A percentile compares a stretch with the other conserved stretches of the same genome.
Conservation (phyloP, 2,329 filamentous ascomycete genomes). For the Amauroascus verrucosus region DNA sequence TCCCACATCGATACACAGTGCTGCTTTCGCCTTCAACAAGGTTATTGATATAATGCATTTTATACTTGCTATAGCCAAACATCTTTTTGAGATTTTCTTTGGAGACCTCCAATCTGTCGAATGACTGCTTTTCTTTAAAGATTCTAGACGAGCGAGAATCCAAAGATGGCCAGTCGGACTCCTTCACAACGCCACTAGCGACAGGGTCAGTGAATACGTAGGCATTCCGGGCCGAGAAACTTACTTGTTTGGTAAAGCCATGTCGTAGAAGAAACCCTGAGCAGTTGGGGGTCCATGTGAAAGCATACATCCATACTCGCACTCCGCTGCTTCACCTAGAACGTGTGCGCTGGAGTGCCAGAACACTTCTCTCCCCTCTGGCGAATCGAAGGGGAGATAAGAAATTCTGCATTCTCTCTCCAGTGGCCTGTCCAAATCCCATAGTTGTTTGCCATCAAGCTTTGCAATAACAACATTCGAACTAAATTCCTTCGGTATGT, state of each 20-base stretch:
- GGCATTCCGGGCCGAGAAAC: slow-evolving; percentile 10
- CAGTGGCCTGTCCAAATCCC: slow-evolving; percentile 85
- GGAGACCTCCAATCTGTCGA: slow-evolving; percentile 76
- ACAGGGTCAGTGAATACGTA: neutral
- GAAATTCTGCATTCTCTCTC: slow-evolving; percentile 80
- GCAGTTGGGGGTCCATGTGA: slow-evolving; percentile 89
- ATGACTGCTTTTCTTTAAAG: slow-evolving; percentile 93
- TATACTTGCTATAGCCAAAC: slow-evolving; percentile 97
- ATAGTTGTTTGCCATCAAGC: slow-evolving; percentile 69
- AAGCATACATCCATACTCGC: slow-evolving; percentile 79
- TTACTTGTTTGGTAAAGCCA: slow-evolving; percentile 63
- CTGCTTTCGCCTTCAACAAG: slow-evolving; percentile 86
- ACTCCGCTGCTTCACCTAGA: slow-evolving; percentile 87
- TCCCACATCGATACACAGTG: slow-evolving; percentile 89
- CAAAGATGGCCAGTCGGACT: slow-evolving; percentile 72
- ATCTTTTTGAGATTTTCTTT: slow-evolving; percentile 90
- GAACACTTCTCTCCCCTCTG: slow-evolving; percentile 80
- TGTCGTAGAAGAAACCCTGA: slow-evolving; percentile 95
- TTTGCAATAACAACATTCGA: slow-evolving; percentile 72
- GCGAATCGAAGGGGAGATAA: slow-evolving; percentile 68
- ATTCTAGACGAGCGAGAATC: slow-evolving; percentile 71
- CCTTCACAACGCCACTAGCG: slow-evolving; percentile 52
- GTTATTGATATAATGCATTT: slow-evolving; percentile 92
- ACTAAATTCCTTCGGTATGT: slow-evolving; percentile 80
- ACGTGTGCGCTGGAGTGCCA: slow-evolving; percentile 96